These are phyloP conservation scores for Myxozyma vanderwaltii DNA, from an alignment of 805 yeast species.

Conservation along the genomic window DNA sequence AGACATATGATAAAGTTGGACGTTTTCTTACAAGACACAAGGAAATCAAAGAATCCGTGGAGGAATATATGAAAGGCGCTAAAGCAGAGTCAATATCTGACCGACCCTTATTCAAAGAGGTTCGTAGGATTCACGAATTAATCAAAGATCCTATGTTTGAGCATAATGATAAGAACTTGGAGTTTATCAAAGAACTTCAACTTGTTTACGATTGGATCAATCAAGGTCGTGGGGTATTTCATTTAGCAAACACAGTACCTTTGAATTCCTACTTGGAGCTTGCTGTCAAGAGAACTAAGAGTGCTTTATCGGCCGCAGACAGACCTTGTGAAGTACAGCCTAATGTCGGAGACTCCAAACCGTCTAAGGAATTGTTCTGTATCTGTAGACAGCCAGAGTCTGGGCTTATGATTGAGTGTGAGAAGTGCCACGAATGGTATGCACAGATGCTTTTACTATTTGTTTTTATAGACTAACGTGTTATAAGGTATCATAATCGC, in stretches of 20 bases:
- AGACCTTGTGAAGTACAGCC: neutral
- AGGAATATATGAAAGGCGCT: conserved; percentile 32
- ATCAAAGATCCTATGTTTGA: conserved; percentile 30
- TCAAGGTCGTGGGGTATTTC: conserved; percentile 42
- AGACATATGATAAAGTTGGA: conserved; percentile 33
- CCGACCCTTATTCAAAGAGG: conserved; percentile 43
- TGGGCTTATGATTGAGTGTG: conserved; percentile 89
- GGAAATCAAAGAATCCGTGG: conserved; percentile 21
- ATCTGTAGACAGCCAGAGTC: conserved; percentile 62
- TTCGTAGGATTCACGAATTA: conserved; percentile 37
- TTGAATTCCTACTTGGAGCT: conserved; percentile 39
- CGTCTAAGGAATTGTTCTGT: conserved; percentile 43
- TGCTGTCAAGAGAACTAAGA: conserved; percentile 34
- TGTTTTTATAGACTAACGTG: neutral
- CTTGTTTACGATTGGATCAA: conserved; percentile 47
- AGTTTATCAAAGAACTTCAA: conserved; percentile 36
- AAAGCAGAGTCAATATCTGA: conserved; percentile 41
- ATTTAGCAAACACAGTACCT: conserved; percentile 45
- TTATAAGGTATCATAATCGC: conserved; percentile 59
- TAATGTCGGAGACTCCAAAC: neutral
- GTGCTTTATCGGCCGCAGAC: conserved; percentile 35
- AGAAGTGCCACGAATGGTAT: conserved; percentile 87
- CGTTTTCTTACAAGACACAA: conserved; percentile 27
- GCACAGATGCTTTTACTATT: neutral
- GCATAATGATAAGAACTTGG: conserved; percentile 13